Evolutionary conservation across 2,329 filamentous ascomycete genomes (phyloP), one percentile per base, ranked within the genome.

Genomic region (Didymella exigua): DNA sequence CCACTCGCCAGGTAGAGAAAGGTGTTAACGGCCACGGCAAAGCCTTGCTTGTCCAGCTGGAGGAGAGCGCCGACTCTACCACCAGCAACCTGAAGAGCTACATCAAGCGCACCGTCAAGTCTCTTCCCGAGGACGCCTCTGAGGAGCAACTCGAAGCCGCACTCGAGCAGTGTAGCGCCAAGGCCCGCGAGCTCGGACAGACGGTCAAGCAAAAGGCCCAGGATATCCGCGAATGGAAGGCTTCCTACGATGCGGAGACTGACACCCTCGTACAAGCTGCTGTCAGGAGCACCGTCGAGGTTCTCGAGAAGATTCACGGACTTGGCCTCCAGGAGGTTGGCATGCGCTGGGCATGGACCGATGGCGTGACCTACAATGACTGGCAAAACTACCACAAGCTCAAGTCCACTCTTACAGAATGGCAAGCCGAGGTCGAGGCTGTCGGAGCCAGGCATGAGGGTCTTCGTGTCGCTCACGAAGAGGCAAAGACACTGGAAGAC

Each of bases 381-480:
- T 99, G 95, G 95, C 86, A 89, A 56, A 95, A 93, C 73, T 99
- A 96, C 71, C 92, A 98, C 73, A 86, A 90, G 56, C 81, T 99
- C 54, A 96, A 90, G 78, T 85, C 84, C 49, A 88, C 89, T 11
- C 90, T 97, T 47, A 87, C 89, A 42, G 86, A 91, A 67, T 97
- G 93, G 92, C 89, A 90, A 50, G 82, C 85, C 30, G 90, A 96
- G 63, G 86, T 99, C 42, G 87, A 91, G 71, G 81, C 86, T 54
- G 84, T 93, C 48, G 89, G 91, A 33, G 83, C 89, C 56, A 83
- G 86, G 3, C 90, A 97, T 70, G 84, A 89, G 8, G 86, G 85
- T 23, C 81, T 97, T 11, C 78, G 82, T 18, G 79, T 85, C 49
- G 89, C 91, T 16, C 87, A 89, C 66, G 81, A 86, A 27, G 84